phyloP scores from a whole-genome alignment of 495 filamentous ascomycete species.

The Lepidopterella palustris region DNA sequence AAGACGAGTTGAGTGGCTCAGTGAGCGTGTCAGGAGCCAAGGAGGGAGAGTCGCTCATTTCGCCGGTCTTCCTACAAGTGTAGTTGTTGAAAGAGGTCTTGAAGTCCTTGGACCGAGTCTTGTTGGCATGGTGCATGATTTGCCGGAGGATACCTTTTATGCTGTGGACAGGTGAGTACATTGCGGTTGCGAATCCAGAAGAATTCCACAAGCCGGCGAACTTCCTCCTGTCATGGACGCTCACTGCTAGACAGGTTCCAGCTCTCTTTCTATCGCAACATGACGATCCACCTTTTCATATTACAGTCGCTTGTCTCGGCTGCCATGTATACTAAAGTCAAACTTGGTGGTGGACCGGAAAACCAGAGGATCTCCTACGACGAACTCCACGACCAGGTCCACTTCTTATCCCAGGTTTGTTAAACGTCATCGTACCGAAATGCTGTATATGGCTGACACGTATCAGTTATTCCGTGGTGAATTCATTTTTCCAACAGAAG shows the following conservation, averaged over 20 bases:
- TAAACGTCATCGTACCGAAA: background rate
- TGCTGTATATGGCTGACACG: background rate
- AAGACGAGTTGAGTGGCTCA: constrained; percentile 84
- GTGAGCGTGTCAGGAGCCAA: constrained; percentile 71
- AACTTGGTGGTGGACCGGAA: constrained; percentile 75
- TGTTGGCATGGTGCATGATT: constrained; percentile 67
- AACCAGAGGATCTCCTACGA: constrained; percentile 71
- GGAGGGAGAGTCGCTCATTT: constrained; percentile 91
- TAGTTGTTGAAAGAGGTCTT: constrained; percentile 82
- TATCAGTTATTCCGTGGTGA: constrained; percentile 85
- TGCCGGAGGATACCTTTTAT: constrained; percentile 84
- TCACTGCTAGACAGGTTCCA: constrained; percentile 54
- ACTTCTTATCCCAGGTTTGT: constrained; percentile 70
- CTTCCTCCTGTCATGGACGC: background rate
- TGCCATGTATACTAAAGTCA: constrained; percentile 82
- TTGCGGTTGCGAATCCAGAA: background rate
- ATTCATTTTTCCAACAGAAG: constrained; percentile 91
- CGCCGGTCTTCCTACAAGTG: constrained; percentile 64
- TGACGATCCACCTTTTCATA: constrained; percentile 98
- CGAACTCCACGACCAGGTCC: constrained; percentile 65
- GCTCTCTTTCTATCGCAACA: constrained; percentile 94
- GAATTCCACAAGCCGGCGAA: background rate
- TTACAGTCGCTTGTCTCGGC: constrained; percentile 82
- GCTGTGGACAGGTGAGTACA: constrained; percentile 65
- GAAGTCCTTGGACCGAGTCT: constrained; percentile 86